Evolutionary conservation across 2,329 filamentous ascomycete genomes (phyloP), one percentile per base, ranked within the genome.

Genomic region (Paramyrothecium roridum): DNA sequence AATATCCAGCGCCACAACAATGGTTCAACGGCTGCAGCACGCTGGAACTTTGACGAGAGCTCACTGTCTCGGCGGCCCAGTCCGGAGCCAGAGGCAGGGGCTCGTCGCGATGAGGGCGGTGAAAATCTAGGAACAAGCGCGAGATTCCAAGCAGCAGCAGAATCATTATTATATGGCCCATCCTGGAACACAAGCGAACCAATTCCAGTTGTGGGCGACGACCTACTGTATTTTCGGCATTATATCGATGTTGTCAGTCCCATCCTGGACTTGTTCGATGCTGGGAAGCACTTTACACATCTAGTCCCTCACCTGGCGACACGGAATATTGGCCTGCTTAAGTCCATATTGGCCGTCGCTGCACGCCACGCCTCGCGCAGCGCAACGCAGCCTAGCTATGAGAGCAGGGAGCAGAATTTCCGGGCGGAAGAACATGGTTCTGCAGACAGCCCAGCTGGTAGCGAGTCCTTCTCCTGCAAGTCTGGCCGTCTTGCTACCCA

Each of bases 401-500:
- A n/a, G 3, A 13, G n/a, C 6, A 26, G n/a, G 17, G n/a, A 10
- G 3, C 8, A 33, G 12, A 8, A 2, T n/a, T 17, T 33, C 4
- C 11, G 16, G 21, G n/a, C 23, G 3, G 48, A 30, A 22, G 22
- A 50, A 19, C 48, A 30, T 11, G 17, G 21, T 3, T 50, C 48
- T 34, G 22, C 48, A 21, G 48, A 30, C 7, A 50, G 48, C n/a
- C 21, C n/a, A 19, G 3, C 48, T 12, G 23, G 21, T 22, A 50
- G 23, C 48, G 48, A 50, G 48, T n/a, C 48, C n/a, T n/a, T 30
- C 48, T 19, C n/a, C 21, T 33, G 21, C 23, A 50, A 50, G 19
- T 19, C 30, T 3, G 23, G 48, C 6, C 48, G 48, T 61, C 57
- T 69, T 58, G 67, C 76, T 34, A 68, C 75, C 49, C 80, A 79